Percentiles rank a stretch among this genome's conserved stretches.
Evolutionary conservation across 106 monocot genomes (phyloP).

Genomic region (Vanilla planifolia): DNA sequence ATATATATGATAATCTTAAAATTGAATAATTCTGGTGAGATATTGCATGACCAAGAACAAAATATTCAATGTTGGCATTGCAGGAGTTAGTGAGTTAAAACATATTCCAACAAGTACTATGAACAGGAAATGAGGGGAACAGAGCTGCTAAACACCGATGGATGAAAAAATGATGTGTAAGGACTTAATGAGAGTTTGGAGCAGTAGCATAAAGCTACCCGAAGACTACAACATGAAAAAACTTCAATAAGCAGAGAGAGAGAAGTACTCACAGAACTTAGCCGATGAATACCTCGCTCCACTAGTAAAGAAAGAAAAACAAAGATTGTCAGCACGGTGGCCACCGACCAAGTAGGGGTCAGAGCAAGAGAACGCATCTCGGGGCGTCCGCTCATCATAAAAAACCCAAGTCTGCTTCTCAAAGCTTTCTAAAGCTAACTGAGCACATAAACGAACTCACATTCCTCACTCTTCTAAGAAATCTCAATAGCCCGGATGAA

Average conservation of each 20-base stretch:
- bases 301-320: slow-evolving; percentile 68
- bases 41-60: background rate
- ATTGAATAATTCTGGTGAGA: background rate
- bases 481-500: background rate
- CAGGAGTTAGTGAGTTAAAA: too few relatives aligned
- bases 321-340: slow-evolving; percentile 80
- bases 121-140: background rate
- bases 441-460: background rate
- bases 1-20: background rate
- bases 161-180: background rate
- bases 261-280: slow-evolving; percentile 55
- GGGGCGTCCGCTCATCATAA: background rate
- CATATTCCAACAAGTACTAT: too few relatives aligned
- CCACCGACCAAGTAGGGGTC: slow-evolving; percentile 97
- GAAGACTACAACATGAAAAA: background rate
- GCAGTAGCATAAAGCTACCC: background rate
- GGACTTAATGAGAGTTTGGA: too few relatives aligned
- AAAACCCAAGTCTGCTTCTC: background rate
- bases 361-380: slow-evolving; percentile 79
- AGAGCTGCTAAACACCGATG: background rate
- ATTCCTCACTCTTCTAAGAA: too few relatives aligned
- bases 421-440: background rate
- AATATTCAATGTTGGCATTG: background rate
- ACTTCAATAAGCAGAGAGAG: background rate
- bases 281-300: slow-evolving; percentile 83